Evolutionary conservation across 495 filamentous ascomycete genomes (phyloP).

Genomic region (Aspergillus taichungensis): DNA sequence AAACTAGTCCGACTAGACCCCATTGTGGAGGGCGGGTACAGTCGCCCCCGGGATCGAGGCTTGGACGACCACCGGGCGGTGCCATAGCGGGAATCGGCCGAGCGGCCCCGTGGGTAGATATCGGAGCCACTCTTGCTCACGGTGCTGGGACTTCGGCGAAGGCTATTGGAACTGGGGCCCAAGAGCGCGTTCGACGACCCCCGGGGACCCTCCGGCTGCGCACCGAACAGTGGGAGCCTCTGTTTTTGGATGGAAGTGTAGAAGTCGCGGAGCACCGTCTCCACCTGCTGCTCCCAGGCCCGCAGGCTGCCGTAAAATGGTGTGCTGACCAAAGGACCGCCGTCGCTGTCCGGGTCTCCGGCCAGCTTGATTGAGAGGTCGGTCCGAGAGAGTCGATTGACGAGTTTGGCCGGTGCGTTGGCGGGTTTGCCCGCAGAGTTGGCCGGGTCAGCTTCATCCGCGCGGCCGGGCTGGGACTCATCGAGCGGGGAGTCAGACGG

Average conservation of each 20-base stretch:
- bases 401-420: constrained; percentile 13
- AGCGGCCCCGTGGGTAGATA: constrained; percentile 61
- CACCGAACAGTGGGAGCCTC: constrained; percentile 72
- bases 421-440: constrained; percentile 13
- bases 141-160: constrained; percentile 81
- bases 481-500: constrained; percentile 47
- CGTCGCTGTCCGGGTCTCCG: constrained; percentile 22
- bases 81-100: constrained; percentile 54
- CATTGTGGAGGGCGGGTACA: constrained; percentile 70
- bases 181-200: constrained; percentile 40
- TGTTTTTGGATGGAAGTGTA: constrained; percentile 83
- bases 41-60: constrained; percentile 70
- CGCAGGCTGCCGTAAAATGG: constrained; percentile 69
- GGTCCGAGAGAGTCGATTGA: constrained; percentile 17
- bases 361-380: constrained; percentile 22
- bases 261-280: constrained; percentile 83
- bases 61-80: constrained; percentile 74
- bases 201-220: constrained; percentile 33
- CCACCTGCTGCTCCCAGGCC: constrained; percentile 84
- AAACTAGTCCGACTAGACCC: constrained; percentile 91
- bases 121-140: constrained; percentile 84
- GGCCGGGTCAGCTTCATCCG: constrained; percentile 10
- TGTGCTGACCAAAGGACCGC: constrained; percentile 62
- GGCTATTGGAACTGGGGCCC: constrained; percentile 39
- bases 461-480: constrained; percentile 18